A percentile compares a stretch with the other conserved stretches of the same genome.
phyloP scores from a whole-genome alignment of 2,329 filamentous ascomycete species.

The Arthrinium phaeospermum region DNA sequence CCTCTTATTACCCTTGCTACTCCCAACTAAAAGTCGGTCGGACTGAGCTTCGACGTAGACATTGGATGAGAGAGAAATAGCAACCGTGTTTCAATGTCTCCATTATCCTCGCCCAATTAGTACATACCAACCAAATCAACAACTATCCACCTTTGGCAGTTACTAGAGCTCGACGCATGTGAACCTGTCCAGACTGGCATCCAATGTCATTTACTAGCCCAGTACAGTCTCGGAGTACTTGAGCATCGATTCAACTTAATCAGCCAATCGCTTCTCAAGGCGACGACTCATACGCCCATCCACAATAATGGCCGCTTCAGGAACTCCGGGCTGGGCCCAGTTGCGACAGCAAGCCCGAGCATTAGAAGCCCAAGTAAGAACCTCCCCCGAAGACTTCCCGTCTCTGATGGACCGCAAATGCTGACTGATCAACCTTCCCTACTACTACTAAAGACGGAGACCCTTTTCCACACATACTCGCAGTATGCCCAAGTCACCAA shows the following conservation, averaged over 20 bases:
- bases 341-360: conserved; percentile 89
- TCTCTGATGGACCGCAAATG: not conserved
- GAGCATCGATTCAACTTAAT: not conserved
- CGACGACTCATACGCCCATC: not conserved
- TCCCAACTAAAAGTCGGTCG: not conserved
- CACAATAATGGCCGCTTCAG: conserved; percentile 57
- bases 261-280: not conserved
- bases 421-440: not conserved
- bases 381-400: not conserved
- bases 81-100: conserved; percentile 15
- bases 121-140: conserved; percentile 14
- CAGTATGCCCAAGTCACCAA: conserved; percentile 84
- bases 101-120: conserved; percentile 12
- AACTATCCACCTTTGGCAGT: conserved; percentile 11
- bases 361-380: conserved; percentile 83
- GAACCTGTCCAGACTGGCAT: conserved; percentile 4
- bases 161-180: conserved; percentile 9
- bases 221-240: not conserved
- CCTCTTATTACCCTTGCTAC: not conserved
- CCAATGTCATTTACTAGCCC: conserved; percentile 7
- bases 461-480: conserved; percentile 82
- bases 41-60: conserved; percentile 1
- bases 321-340: conserved; percentile 83
- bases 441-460: conserved; percentile 71
- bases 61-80: conserved; percentile 8